Evolutionary conservation across 78 protist species (phyloP), one percentile per base, ranked within the genome.

Genomic region (Monosiga brevicollis): DNA sequence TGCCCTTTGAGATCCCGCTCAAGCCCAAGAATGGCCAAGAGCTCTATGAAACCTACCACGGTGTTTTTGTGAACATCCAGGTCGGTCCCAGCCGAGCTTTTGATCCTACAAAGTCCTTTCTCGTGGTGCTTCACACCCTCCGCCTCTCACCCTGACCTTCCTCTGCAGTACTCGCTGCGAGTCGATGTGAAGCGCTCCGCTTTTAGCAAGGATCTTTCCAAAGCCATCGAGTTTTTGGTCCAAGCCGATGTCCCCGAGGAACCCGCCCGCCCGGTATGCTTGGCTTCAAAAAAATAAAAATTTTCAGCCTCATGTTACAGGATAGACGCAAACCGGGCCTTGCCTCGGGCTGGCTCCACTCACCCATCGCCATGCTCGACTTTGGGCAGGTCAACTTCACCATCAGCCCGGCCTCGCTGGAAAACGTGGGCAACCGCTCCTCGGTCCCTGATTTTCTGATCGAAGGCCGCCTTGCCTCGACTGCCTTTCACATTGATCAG

Each of bases 21-120:
- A 84, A 84, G 73, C 80, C 91, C 62, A 32, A 77, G 62, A 74
- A 76, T 20, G 89, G 84, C n/a, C 89, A 87, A 37, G 41, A 25
- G 73, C 72, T 94, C 20, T 90, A 78, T 35, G 98, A 95, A 72
- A 94, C 96, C 0, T 95, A 95, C 86, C 96, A 94, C 88, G 98
- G 98, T 20, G 96, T 95, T 3, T 92, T 86, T 71, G 87, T 95
- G 39, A 91, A 85, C 86, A 83, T 86, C 79, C 88, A 73, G 78
- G 62, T 49, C n/a, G n/a, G n/a, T n/a, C n/a, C n/a, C n/a, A n/a
- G n/a, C n/a, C n/a, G n/a, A n/a, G n/a, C n/a, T n/a, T n/a, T n/a
- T n/a, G n/a, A n/a, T n/a, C n/a, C n/a, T n/a, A n/a, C n/a, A n/a
- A n/a, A n/a, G n/a, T n/a, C n/a, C n/a, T n/a, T n/a, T n/a, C n/a